phyloP scores from a whole-genome alignment of 2,329 filamentous ascomycete species.

The Calonectria crousiana region DNA sequence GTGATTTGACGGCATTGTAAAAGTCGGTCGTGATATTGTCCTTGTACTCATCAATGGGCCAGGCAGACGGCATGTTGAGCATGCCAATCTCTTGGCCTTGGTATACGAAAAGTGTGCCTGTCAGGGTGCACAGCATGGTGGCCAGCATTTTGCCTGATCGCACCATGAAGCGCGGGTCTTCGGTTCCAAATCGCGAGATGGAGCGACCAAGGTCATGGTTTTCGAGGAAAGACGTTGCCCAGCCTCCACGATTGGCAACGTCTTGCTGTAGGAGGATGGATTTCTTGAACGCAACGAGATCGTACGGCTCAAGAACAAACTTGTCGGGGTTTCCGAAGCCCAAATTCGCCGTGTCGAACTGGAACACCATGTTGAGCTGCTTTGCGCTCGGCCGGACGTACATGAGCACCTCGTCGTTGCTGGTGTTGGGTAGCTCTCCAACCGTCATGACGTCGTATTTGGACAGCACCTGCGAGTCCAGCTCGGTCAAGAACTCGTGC shows the following conservation, averaged over 20 bases:
- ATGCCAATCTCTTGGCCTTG: slow-evolving; percentile 77
- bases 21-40: too few species aligned
- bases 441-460: slow-evolving; percentile 76
- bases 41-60: too few species aligned
- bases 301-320: slow-evolving; percentile 31
- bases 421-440: slow-evolving; percentile 75
- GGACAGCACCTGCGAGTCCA: slow-evolving; percentile 64
- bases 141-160: slow-evolving; percentile 67
- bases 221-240: slow-evolving; percentile 74
- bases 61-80: slow-evolving; percentile 66
- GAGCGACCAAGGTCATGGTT: slow-evolving; percentile 73
- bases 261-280: too few species aligned
- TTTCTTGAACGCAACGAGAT: slow-evolving; percentile 38
- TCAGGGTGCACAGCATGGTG: slow-evolving; percentile 61
- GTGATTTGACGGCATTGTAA: too few species aligned
- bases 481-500: slow-evolving; percentile 69
- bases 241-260: slow-evolving; percentile 49
- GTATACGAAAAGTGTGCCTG: slow-evolving; percentile 74
- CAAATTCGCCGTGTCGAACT: slow-evolving; percentile 69
- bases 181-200: slow-evolving; percentile 66
- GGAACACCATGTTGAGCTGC: slow-evolving; percentile 78
- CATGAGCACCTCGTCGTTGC: slow-evolving; percentile 66
- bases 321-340: slow-evolving; percentile 61
- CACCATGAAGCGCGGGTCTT: slow-evolving; percentile 57
- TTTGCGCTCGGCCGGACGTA: slow-evolving; percentile 67